Evolutionary conservation across 371 early-diverging fungal species (phyloP), one percentile per base, ranked within the genome.

Genomic region (Chytridium lagenaria): DNA sequence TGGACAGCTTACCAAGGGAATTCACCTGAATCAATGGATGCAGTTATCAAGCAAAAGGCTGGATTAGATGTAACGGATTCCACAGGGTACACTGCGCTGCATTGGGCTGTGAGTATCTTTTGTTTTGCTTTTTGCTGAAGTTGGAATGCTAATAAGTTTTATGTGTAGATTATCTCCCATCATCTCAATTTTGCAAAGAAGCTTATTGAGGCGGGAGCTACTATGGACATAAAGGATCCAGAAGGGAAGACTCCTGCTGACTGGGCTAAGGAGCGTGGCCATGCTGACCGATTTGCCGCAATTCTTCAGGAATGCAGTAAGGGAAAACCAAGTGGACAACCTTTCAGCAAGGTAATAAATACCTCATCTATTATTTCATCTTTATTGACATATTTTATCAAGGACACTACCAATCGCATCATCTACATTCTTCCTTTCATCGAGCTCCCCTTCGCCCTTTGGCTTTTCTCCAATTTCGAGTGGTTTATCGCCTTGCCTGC

Each of bases 1-100:
- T 98, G 97, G 97, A 92, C 95, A 0, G 92, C 92, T 0, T 97
- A 96, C 79, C 94, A 93, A 78, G 93, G 93, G 0, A 92, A 92
- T 77, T 85, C 84, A 78, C 83, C 61, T 76, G 90, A 70, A 82
- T 88, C 31, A 85, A 68, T 93, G 7, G 87, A 89, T 59, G 81
- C 92, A 37, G 78, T 97, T 36, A 68, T 96, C 37, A 81, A 85
- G 49, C 80, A 89, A 40, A 92, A 92, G 16, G 94, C 95, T 0
- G 82, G 79, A 15, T 78, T 93, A 10, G 83, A 90, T 36, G 83
- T 88, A 22, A 81, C 77, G 44, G 96, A 97, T 72, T 80, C 85
- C 50, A 87, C 89, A 22, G 90, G 91, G 49, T 90, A 92, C 70
- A 92, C 95, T 1, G 91, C 95, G 0, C 79, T 94, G 40, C 96